Conservation (phyloP, 1,284 basidiomycete genomes). For the Athelia sp. region DNA sequence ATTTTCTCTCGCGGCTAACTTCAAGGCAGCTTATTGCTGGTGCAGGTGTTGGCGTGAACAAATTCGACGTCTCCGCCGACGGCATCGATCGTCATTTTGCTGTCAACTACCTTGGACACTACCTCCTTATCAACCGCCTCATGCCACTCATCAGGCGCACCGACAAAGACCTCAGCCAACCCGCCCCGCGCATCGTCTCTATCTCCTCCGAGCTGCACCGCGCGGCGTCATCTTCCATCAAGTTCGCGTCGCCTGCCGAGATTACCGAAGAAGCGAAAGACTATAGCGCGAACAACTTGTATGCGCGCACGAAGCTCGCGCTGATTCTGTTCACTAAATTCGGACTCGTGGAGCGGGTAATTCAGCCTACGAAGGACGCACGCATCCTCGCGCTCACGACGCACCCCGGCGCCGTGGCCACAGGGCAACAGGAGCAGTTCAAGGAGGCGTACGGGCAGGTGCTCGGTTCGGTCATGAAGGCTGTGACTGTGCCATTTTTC, state of each 20-base stretch:
- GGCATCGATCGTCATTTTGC: conserved; percentile 23
- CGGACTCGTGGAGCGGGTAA: conserved; percentile 31
- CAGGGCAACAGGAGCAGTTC: conserved; percentile 38
- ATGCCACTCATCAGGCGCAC: conserved; percentile 29
- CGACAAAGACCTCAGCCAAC: conserved; percentile 12
- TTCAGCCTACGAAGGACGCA: conserved; percentile 10
- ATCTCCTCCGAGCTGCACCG: conserved; percentile 37
- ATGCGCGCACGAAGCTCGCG: conserved; percentile 38
- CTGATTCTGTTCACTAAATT: conserved; percentile 37
- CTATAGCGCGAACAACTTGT: conserved; percentile 26
- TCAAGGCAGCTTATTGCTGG: conserved; percentile 29
- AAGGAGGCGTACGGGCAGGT: conserved; percentile 31
- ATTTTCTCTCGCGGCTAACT: conserved; percentile 1
- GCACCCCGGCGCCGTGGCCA: conserved; percentile 38
- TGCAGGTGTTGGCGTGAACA: conserved; percentile 32
- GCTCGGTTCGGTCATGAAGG: conserved; percentile 25
- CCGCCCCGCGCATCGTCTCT: conserved; percentile 33
- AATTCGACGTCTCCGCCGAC: conserved; percentile 31
- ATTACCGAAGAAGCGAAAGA: conserved; percentile 22
- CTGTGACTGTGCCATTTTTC: conserved; percentile 28
- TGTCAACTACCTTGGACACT: conserved; percentile 36
- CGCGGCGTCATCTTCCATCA: conserved; percentile 22
- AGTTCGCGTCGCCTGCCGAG: conserved; percentile 25
- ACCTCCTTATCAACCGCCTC: conserved; percentile 37
- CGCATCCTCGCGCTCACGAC: conserved; percentile 32